Evolutionary conservation across 257 asterid species (phyloP).

Genomic region (Coffea canephora): DNA sequence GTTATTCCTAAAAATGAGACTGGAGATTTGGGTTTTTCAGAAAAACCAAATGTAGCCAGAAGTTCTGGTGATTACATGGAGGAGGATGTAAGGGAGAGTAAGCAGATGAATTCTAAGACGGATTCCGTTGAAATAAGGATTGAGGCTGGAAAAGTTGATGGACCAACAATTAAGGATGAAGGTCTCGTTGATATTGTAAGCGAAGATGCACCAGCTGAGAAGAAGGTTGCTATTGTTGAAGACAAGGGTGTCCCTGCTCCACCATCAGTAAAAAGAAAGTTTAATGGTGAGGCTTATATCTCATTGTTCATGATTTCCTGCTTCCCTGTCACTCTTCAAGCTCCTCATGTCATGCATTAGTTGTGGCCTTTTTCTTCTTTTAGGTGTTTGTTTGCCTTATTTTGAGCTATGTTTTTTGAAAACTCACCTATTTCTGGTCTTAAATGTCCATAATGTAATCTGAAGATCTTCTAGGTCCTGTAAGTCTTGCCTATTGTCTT

Average conservation of each 20-base stretch:
- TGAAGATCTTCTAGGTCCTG: background rate
- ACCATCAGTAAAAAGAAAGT: constrained; percentile 60
- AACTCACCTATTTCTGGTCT: background rate
- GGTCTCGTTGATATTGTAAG: constrained; percentile 52
- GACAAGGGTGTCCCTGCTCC: constrained; percentile 32
- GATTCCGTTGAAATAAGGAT: constrained; percentile 29
- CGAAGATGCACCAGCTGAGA: constrained; percentile 40
- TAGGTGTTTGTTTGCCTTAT: background rate
- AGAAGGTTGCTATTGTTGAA: constrained; percentile 29
- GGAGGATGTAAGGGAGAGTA: constrained; percentile 59
- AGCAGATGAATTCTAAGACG: constrained; percentile 39
- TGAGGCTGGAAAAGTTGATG: constrained; percentile 33
- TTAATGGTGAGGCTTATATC: constrained; percentile 41
- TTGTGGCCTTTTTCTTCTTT: background rate
- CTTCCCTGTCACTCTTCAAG: background rate
- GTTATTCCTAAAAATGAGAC: constrained; percentile 31
- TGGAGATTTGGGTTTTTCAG: constrained; percentile 49
- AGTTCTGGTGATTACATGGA: constrained; percentile 84
- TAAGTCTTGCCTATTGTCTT: background rate
- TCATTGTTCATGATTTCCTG: constrained; percentile 4
- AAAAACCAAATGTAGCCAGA: constrained; percentile 55
- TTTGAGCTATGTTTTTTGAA: background rate
- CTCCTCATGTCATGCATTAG: background rate
- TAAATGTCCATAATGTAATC: background rate
- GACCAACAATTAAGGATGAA: constrained; percentile 36